These are phyloP conservation scores for Penicillium sp. DNA, from an alignment of 2,329 filamentous ascomycete species.

Conservation along the genomic window DNA sequence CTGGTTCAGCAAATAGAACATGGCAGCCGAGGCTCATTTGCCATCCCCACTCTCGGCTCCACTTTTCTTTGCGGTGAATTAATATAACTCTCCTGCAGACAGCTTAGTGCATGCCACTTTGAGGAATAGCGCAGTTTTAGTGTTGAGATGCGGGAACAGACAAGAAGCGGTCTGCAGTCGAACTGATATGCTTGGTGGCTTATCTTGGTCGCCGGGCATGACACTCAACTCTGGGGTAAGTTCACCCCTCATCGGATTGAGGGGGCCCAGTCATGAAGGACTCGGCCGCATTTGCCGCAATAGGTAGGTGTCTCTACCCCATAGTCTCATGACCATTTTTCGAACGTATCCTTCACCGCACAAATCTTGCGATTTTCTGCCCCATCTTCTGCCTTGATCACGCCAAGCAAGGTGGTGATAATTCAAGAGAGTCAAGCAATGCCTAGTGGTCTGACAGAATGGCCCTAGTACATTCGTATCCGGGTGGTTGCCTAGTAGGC, in stretches of 20 bases:
- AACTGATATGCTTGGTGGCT: constrained; percentile 2
- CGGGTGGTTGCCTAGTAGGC: not conserved
- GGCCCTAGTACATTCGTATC: not conserved
- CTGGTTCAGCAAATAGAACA: not conserved
- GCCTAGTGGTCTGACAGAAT: constrained; percentile 3
- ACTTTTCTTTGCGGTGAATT: constrained; percentile 1
- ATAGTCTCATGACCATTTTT: not conserved
- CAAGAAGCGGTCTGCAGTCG: constrained; percentile 16
- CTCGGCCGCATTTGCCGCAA: not conserved
- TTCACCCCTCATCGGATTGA: not conserved
- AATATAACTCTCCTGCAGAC: constrained; percentile 9
- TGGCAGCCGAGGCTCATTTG: constrained; percentile 12
- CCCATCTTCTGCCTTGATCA: not conserved
- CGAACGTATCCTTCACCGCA: not conserved
- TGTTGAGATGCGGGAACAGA: not conserved
- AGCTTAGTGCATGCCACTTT: constrained; percentile 12
- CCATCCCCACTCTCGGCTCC: constrained; percentile 13
- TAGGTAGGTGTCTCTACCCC: not conserved
- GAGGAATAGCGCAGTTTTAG: constrained; percentile 7
- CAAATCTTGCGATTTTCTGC: not conserved
- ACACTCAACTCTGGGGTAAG: constrained; percentile 3
- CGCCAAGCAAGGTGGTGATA: constrained; percentile 10
- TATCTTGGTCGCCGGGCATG: not conserved
- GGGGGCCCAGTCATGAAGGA: not conserved
- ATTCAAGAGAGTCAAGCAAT: constrained; percentile 16